Percentiles rank a stretch among this genome's conserved stretches.
phyloP scores from a whole-genome alignment of 306 rosid species.

The Nissolia schottii region DNA sequence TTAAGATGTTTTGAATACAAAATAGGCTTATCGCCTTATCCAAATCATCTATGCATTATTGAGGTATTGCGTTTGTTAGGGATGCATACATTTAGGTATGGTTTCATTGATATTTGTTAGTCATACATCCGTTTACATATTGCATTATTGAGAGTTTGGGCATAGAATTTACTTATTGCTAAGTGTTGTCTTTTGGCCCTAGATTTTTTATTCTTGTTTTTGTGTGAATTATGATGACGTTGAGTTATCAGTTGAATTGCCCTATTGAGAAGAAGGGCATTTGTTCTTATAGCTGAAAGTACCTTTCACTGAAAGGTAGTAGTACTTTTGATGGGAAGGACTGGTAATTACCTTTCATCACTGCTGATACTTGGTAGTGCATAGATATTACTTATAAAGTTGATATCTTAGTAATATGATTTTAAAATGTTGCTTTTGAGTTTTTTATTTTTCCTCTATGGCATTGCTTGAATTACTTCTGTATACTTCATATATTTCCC shows the following conservation, averaged over 20 bases:
- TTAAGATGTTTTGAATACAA: too few species aligned
- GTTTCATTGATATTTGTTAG: background rate
- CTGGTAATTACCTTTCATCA: background rate
- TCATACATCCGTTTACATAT: background rate
- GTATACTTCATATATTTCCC: background rate
- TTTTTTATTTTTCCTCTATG: constrained; percentile 6
- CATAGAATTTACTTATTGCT: background rate
- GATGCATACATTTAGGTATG: background rate
- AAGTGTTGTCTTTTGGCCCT: background rate
- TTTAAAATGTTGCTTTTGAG: background rate
- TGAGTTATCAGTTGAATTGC: background rate
- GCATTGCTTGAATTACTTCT: constrained; percentile 4
- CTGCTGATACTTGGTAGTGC: background rate
- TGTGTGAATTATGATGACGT: background rate
- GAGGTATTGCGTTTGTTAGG: background rate
- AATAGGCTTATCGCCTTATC: too few species aligned
- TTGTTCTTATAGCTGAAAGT: constrained; percentile 6
- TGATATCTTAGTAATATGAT: background rate
- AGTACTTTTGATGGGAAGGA: constrained; percentile 10
- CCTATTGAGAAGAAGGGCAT: constrained; percentile 1
- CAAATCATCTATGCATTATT: background rate
- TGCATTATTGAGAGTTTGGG: background rate
- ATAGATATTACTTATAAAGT: background rate
- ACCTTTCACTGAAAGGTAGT: too few species aligned
- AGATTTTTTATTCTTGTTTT: background rate